Evolutionary conservation across 306 rosid species (phyloP).

Genomic region (Vigna reflexopilosa): DNA sequence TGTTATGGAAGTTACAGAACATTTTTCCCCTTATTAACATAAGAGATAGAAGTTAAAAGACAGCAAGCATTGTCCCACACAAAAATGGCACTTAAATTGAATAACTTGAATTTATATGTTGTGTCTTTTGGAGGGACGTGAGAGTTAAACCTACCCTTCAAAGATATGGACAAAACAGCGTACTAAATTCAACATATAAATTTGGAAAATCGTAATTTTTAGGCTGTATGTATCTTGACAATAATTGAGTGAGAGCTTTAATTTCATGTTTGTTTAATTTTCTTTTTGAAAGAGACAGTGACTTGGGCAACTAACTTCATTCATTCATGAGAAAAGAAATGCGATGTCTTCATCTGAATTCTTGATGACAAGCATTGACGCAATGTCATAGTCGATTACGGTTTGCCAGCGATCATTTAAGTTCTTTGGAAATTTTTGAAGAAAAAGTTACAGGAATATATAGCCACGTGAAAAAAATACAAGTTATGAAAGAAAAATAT

Average conservation of each 20-base stretch:
- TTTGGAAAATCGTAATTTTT: not conserved
- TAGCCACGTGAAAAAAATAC: no score
- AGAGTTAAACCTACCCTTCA: not conserved
- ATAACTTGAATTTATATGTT: not conserved
- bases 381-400: no score
- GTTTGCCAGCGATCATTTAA: no score
- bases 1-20: conserved; percentile 12
- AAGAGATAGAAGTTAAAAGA: not conserved
- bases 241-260: not conserved
- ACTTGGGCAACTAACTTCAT: no score
- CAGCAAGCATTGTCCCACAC: conserved; percentile 6
- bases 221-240: not conserved
- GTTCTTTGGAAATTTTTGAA: no score
- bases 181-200: not conserved
- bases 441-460: no score
- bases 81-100: not conserved
- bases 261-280: not conserved
- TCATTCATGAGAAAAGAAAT: no score
- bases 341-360: no score
- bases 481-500: no score
- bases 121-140: not conserved
- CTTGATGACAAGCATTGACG: no score
- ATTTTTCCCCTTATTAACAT: not conserved
- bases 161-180: not conserved
- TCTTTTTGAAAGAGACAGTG: no score